Percentiles rank a stretch among this genome's conserved stretches.
phyloP scores from a whole-genome alignment of 805 yeast species.

The Deakozyma indianensis region DNA sequence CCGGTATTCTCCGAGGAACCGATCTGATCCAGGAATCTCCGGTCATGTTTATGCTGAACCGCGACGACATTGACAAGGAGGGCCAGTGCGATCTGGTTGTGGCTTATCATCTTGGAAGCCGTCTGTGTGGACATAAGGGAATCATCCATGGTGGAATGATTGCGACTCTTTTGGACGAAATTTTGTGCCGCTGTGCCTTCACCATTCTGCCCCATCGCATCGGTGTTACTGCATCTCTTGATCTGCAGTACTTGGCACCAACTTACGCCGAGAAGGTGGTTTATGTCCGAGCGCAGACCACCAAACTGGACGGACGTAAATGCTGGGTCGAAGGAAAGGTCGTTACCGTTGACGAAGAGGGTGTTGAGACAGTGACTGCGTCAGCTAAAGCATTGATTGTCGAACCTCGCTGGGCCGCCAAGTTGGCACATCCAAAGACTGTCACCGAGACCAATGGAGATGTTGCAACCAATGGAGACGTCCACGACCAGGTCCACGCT shows the following conservation, averaged over 20 bases:
- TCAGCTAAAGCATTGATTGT: constrained; percentile 21
- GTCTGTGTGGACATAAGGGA: constrained; percentile 53
- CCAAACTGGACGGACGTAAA: constrained; percentile 61
- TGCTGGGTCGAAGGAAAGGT: constrained; percentile 61
- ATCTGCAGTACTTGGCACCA: constrained; percentile 44
- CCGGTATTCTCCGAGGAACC: constrained; percentile 11
- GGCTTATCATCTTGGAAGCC: constrained; percentile 57
- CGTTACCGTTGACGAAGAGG: constrained; percentile 28
- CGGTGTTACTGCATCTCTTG: constrained; percentile 79
- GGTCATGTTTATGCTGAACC: constrained; percentile 8
- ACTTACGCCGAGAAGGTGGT: constrained; percentile 50
- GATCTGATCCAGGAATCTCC: constrained; percentile 13
- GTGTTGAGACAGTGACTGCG: constrained; percentile 7
- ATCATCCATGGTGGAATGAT: constrained; percentile 79
- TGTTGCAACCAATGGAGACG: background rate
- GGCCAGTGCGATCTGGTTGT: constrained; percentile 32
- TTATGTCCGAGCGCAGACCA: constrained; percentile 52
- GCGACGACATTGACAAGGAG: constrained; percentile 7
- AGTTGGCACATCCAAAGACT: constrained; percentile 5
- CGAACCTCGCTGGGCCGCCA: constrained; percentile 25
- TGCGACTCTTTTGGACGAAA: constrained; percentile 76
- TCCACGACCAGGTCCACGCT: too few species aligned
- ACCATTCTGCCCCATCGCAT: constrained; percentile 60
- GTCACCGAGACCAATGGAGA: background rate
- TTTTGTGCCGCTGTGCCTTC: constrained; percentile 75